Base-by-base conservation (phyloP, 2,329 filamentous ascomycete species). In the Colletotrichum spaethianum region DNA sequence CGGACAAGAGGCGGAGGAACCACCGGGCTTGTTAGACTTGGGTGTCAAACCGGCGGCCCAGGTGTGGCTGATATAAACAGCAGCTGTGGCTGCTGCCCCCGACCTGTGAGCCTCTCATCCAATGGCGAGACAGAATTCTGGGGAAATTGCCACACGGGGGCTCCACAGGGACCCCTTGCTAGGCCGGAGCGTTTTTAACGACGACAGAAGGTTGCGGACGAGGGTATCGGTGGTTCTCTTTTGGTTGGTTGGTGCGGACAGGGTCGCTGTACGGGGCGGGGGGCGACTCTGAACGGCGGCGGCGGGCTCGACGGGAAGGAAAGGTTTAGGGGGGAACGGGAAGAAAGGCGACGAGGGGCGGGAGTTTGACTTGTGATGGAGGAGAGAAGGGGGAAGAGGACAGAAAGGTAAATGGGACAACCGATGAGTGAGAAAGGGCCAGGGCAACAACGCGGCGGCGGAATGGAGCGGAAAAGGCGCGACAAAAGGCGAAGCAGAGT, bases 51-150 rank as follows among this genome's bases (percentile, higher is more conserved):
- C 23, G 48, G 48, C 67, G 66, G 66, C 60, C 67, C 63, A 56
- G 50, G 59, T 73, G 72, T 73, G 72, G 72, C 72, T 73, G 72
- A 72, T 73, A 73, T 73, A 72, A 38, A 60, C 28, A 68, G 63
- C 56, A 67, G 68, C 57, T 73, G 72, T 73, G 72, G 72, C 72
- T 73, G 69, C 64, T 73, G 69, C 59, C 63, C 52, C 60, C 57
- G 61, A 52, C 53, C 33, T 36, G 48, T 60, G 7, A 56, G 42
- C 55, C 46, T 55, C 26, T 70, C 70, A 65, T 70, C 70, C 67
- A 73, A 71, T 66, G 60, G 33, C 26, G 40, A 33, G 36, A 38
- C 28, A 42, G 40, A 44, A 14, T 42, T 50, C 7, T 8, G 33
- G 33, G 50, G 50, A 48, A 66, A 56, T 70, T 59, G 70, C 70